Base-by-base conservation (phyloP, 1,284 basidiomycete genomes). In the Ustilago trichophora region DNA sequence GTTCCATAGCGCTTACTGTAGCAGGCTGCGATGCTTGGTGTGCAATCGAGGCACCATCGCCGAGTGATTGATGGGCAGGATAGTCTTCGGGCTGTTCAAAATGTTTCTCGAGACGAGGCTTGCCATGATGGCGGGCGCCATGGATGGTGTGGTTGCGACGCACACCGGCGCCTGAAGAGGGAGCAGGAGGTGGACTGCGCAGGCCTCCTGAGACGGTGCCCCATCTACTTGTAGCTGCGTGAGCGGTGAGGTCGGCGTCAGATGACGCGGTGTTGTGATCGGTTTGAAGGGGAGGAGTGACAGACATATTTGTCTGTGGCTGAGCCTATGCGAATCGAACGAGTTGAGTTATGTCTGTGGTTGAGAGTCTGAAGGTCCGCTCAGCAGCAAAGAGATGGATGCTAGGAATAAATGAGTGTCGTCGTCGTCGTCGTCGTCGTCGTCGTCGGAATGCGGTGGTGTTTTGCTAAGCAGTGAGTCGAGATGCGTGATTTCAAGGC, bases 111-210 rank as follows among this genome's bases (percentile, higher is more conserved):
- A 70, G 47, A 8, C 67, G 42, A 5, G 67, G 67, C 21, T 70
- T 65, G 41, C 52, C 67, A 29, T 65, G 62, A 18, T 60, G 62
- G 7, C 62, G 52, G 12, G 56, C 50, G 5, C 62, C 62, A 26
- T 70, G 67, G 24, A 70, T 65, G 45, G 67, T 70, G 37, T 70
- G 67, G 11, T 60, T 70, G 29, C 67, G 56, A 27, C 67, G 60
- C 10, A 70, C 62, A 11, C 60, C 57, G 4, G 62, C 62, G 0
- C 67, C 67, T 10, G 60, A 65, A 10, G 67, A 70, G 13, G 62
- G 60, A 18, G 67, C 60, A 18, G 67, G 56, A 5, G 67, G 67
- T 15, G 59, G 66, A 31, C 66, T 69, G 43, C 53, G 56, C 15
- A 70, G 42, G 3, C 48, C 59, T 19, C 57, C 62, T 0, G 67